phyloP scores from a whole-genome alignment of 1,284 basidiomycete species.

The Vanrija humicola region DNA sequence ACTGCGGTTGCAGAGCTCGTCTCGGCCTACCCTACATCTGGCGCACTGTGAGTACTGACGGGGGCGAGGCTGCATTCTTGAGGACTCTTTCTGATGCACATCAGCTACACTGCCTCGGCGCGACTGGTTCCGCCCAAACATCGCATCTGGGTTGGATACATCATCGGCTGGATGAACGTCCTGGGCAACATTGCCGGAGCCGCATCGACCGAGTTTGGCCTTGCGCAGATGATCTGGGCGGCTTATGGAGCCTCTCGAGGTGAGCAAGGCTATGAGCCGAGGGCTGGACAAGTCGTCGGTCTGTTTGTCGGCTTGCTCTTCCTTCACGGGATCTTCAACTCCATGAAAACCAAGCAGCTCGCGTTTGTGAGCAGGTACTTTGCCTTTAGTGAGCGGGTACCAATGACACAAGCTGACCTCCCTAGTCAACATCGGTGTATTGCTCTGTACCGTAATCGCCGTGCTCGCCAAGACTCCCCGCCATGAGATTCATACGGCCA shows the following conservation, averaged over 20 bases:
- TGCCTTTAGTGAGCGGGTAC: constrained; percentile 58
- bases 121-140: constrained; percentile 2
- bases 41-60: constrained; percentile 28
- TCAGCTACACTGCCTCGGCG: constrained; percentile 1
- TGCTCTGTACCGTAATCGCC: constrained; percentile 65
- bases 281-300: constrained; percentile 62
- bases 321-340: constrained; percentile 67
- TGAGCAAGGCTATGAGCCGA: constrained; percentile 43
- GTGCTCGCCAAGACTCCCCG: constrained; percentile 73
- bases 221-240: constrained; percentile 73
- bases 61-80: no score
- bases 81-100: no score
- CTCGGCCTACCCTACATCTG: constrained; percentile 43
- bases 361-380: constrained; percentile 74
- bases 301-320: constrained; percentile 67
- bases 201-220: constrained; percentile 70
- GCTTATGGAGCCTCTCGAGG: constrained; percentile 34
- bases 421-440: constrained; percentile 62
- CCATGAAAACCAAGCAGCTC: constrained; percentile 72
- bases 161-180: constrained; percentile 81
- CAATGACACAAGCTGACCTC: not conserved
- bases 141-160: constrained; percentile 47
- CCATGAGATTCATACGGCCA: constrained; percentile 70
- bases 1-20: constrained; percentile 40
- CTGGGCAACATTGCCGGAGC: constrained; percentile 57